Evolutionary conservation across 345 rosid genomes (phyloP).

Genomic region (Dovyalis caffra): DNA sequence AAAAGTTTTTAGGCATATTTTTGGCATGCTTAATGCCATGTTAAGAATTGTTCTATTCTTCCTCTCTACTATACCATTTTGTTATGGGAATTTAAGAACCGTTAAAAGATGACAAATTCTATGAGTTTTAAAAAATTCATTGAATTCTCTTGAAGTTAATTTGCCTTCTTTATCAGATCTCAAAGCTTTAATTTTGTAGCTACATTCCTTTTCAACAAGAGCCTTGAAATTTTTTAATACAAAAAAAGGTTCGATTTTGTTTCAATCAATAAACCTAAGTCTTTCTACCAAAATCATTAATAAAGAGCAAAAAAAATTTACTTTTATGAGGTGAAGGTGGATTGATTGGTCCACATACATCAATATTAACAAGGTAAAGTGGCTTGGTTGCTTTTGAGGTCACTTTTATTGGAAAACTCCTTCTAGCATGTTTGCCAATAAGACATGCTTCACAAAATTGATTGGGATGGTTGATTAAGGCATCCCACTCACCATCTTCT

Average conservation of each 20-base stretch:
- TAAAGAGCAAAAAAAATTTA: too few species aligned
- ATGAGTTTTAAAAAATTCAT: background rate
- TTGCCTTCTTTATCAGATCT: background rate
- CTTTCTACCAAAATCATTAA: background rate
- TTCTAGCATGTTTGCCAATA: too few species aligned
- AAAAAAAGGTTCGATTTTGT: too few species aligned
- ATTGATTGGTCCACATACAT: too few species aligned
- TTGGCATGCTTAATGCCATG: background rate
- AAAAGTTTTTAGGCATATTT: background rate
- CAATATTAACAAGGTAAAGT: background rate
- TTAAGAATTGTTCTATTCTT: background rate
- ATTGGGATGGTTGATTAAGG: too few species aligned
- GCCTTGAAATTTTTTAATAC: too few species aligned
- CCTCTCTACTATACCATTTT: background rate
- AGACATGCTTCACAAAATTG: background rate
- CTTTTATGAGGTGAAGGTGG: background rate
- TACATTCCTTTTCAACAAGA: background rate
- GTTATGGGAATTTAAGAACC: background rate
- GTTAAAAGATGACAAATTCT: background rate
- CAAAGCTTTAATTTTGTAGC: background rate
- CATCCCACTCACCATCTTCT: too few species aligned
- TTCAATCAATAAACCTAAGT: too few species aligned
- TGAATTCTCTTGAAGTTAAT: background rate
- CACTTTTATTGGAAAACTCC: background rate
- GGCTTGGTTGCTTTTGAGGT: background rate